These are phyloP conservation scores for Russula emetica DNA, from an alignment of 768 basidiomycete genomes.

Conservation along the genomic window DNA sequence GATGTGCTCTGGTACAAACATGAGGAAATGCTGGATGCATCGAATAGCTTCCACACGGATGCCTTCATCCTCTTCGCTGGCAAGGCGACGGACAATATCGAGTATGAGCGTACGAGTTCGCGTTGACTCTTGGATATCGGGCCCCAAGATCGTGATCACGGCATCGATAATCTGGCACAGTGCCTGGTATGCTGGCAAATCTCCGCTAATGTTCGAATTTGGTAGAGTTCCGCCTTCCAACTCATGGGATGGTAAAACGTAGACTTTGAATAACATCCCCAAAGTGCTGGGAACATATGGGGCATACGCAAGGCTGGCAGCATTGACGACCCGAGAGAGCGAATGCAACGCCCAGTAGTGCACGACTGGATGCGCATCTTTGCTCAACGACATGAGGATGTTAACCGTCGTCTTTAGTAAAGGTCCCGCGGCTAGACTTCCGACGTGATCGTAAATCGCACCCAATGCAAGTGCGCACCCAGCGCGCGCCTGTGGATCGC, in stretches of 20 bases:
- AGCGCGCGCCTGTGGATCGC: slow-evolving; percentile 86
- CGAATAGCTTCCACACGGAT: slow-evolving; percentile 91
- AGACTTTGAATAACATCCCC: slow-evolving; percentile 86
- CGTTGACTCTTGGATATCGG: slow-evolving; percentile 87
- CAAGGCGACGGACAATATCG: slow-evolving; percentile 81
- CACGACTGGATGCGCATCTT: slow-evolving; percentile 94
- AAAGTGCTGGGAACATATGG: slow-evolving; percentile 86
- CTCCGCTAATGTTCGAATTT: slow-evolving; percentile 83
- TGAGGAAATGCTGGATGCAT: slow-evolving; percentile 93
- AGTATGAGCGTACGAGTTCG: slow-evolving; percentile 76
- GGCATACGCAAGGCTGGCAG: slow-evolving; percentile 87
- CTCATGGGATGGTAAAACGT: slow-evolving; percentile 87
- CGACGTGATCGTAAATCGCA: slow-evolving; percentile 86
- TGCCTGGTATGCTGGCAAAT: slow-evolving; percentile 87
- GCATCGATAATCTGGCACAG: slow-evolving; percentile 91
- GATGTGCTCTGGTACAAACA: slow-evolving; percentile 87
- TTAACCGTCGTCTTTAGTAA: slow-evolving; percentile 94
- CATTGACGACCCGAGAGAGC: slow-evolving; percentile 79
- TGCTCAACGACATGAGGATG: slow-evolving; percentile 89
- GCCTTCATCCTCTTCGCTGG: slow-evolving; percentile 79
- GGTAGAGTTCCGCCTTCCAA: slow-evolving; percentile 81
- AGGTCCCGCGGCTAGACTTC: slow-evolving; percentile 91
- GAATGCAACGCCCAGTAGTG: slow-evolving; percentile 92
- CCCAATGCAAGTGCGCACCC: slow-evolving; percentile 93
- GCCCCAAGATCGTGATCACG: slow-evolving; percentile 88